Evolutionary conservation across 1,284 basidiomycete genomes (phyloP), one percentile per base, ranked within the genome.

Genomic region (Nidula niveotomentosa): DNA sequence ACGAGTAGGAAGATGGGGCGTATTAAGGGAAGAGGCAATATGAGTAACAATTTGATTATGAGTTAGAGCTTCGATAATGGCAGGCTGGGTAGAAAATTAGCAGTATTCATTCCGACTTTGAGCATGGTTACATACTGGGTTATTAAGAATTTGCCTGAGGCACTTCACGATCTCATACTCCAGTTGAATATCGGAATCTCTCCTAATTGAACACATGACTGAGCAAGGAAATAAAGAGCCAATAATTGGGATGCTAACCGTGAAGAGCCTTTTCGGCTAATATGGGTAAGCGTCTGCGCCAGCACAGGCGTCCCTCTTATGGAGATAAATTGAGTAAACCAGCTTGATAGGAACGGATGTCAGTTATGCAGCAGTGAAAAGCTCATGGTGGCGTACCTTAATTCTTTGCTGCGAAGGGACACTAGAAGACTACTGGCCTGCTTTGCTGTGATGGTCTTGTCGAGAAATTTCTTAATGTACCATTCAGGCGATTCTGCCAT

Each of bases 131-230:
- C 34, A 30, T 9, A 75, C 83, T 58, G 63, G 91, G 91, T 59
- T 80, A 68, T 96, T 96, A 54, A 98, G 79, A 37, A 97, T 90
- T 37, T 86, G 86, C 64, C 88, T 90, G 58, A 98, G 75, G 65
- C 93, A 95, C 70, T 96, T 97, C 55, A 93, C 83, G 48, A 96
- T 79, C 72, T 98, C 96, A 55, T 94, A 88, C 71, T 98, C 96
- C 48, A 97, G 76, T 13, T 78, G 74, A 37, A 80, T 78, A 62
- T 98, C 94, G 23, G 74, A 70, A 52, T 87, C 84, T 48, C 77
- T 81, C 61, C 90, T 91, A 17, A 17, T 51, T 58, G 6, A 51
- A 51, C 13, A 34, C 18, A 12, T 48, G 4, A 52, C 30, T 6
- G 44, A 58, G 41, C 62, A 56, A 43, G 54, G 9, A 36, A 30